phyloP scores from a whole-genome alignment of 768 basidiomycete species.

The Collybia sp. region DNA sequence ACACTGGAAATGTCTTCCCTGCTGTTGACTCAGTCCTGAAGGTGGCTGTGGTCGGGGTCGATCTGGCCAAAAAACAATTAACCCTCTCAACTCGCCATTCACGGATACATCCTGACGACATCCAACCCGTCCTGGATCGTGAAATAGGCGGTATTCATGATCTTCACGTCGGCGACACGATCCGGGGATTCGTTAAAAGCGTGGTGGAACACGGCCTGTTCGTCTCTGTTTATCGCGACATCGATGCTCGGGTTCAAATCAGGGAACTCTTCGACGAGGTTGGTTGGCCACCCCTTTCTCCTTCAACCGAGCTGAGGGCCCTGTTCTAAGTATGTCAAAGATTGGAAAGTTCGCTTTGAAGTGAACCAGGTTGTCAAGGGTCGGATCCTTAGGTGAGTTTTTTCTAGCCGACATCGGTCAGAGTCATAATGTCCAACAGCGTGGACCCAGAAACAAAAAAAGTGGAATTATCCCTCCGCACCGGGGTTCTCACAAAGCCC shows the following conservation, averaged over 20 bases:
- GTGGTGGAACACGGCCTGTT: conserved; percentile 86
- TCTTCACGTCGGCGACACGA: conserved; percentile 65
- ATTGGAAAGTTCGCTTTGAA: conserved; percentile 85
- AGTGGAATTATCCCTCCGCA: conserved; percentile 88
- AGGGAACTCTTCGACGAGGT: conserved; percentile 88
- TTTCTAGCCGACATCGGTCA: background rate
- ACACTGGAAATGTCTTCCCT: conserved; percentile 50
- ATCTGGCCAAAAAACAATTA: conserved; percentile 61
- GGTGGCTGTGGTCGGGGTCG: conserved; percentile 66
- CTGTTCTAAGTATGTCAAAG: conserved; percentile 76
- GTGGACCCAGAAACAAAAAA: conserved; percentile 68
- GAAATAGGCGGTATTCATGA: conserved; percentile 62
- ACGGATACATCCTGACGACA: conserved; percentile 50
- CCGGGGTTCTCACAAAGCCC: conserved; percentile 45
- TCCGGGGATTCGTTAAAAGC: conserved; percentile 89
- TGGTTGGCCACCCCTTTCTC: conserved; percentile 16
- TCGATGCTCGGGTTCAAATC: conserved; percentile 92
- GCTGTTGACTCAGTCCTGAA: conserved; percentile 62
- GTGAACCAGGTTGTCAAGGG: conserved; percentile 84
- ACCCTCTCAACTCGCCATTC: conserved; percentile 81
- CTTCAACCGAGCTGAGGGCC: too few species aligned
- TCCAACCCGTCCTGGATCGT: conserved; percentile 51
- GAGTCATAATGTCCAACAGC: conserved; percentile 32
- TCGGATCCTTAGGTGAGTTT: conserved; percentile 67
- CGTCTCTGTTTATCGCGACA: conserved; percentile 75